Percentiles rank a stretch among this genome's conserved stretches.
These are phyloP conservation scores for Melocanna baccifera DNA, from an alignment of 176 grass and related monocot species.

Conservation along the genomic window DNA sequence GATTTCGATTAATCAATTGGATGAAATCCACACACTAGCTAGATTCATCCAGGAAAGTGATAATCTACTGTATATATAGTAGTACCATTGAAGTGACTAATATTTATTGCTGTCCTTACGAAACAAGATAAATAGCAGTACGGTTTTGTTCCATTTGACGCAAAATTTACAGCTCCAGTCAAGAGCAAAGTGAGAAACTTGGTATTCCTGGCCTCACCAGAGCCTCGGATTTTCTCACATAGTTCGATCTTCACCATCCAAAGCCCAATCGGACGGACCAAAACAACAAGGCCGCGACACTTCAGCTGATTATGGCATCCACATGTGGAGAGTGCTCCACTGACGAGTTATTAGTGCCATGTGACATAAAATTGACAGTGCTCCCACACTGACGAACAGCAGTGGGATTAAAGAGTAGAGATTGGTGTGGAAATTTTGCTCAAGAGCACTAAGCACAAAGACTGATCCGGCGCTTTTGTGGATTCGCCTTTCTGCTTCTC, in stretches of 20 bases:
- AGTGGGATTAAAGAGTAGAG: not conserved
- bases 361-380: not conserved
- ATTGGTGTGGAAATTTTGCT: not conserved
- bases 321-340: not conserved
- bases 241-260: not conserved
- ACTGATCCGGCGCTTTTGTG: not conserved
- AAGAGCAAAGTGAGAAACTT: too few relatives aligned
- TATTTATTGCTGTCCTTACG: too few relatives aligned
- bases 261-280: not conserved
- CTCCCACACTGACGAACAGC: not conserved
- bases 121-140: not conserved
- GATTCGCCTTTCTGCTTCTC: not conserved
- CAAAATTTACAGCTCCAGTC: too few relatives aligned
- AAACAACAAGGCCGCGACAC: too few relatives aligned
- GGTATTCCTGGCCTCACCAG: too few relatives aligned
- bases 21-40: not conserved
- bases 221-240: too few relatives aligned
- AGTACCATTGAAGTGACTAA: too few relatives aligned
- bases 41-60: not conserved
- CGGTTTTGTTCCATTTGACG: not conserved
- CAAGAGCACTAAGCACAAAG: not conserved
- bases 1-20: conserved; percentile 3
- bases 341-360: not conserved
- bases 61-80: not conserved
- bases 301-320: not conserved